phyloP scores from a whole-genome alignment of 352 stramenopile species.

The Pythium oligandrum region DNA sequence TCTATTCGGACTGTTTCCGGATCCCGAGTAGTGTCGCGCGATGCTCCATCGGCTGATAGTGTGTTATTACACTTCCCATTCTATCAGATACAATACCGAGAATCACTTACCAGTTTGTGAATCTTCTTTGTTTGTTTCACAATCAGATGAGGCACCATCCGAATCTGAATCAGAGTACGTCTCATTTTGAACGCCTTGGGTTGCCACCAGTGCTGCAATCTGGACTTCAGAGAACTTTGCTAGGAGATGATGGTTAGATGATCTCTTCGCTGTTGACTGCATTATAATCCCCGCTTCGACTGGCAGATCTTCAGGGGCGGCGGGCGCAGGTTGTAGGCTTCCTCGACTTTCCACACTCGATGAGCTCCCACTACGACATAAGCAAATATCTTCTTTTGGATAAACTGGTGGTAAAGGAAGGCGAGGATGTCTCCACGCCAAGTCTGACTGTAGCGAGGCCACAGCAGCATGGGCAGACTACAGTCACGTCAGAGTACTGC shows the following conservation, averaged over 20 bases:
- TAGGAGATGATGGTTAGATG: slow-evolving; percentile 25
- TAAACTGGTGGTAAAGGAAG: slow-evolving; percentile 9
- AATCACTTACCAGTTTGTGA: too few relatives aligned
- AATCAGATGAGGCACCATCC: neutral
- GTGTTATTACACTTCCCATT: too few relatives aligned
- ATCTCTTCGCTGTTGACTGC: slow-evolving; percentile 14
- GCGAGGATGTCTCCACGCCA: slow-evolving; percentile 4
- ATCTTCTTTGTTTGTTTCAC: too few relatives aligned
- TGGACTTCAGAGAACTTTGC: slow-evolving; percentile 32
- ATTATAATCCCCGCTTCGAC: slow-evolving; percentile 16
- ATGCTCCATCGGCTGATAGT: too few relatives aligned
- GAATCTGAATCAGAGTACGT: neutral
- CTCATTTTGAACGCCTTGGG: neutral
- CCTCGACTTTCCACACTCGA: too few relatives aligned
- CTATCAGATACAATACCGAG: too few relatives aligned
- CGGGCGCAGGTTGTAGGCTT: neutral
- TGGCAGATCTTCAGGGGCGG: neutral
- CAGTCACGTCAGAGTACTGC: neutral
- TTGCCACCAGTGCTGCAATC: slow-evolving; percentile 19
- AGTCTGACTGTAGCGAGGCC: slow-evolving; percentile 13
- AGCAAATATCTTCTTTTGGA: slow-evolving; percentile 9
- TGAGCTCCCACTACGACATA: too few relatives aligned
- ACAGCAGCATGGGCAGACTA: slow-evolving; percentile 24
- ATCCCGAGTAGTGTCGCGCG: too few relatives aligned
- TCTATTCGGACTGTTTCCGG: too few relatives aligned